phyloP scores from a whole-genome alignment of 495 filamentous ascomycete genomes.

The Aspergillus egyptiacus region DNA sequence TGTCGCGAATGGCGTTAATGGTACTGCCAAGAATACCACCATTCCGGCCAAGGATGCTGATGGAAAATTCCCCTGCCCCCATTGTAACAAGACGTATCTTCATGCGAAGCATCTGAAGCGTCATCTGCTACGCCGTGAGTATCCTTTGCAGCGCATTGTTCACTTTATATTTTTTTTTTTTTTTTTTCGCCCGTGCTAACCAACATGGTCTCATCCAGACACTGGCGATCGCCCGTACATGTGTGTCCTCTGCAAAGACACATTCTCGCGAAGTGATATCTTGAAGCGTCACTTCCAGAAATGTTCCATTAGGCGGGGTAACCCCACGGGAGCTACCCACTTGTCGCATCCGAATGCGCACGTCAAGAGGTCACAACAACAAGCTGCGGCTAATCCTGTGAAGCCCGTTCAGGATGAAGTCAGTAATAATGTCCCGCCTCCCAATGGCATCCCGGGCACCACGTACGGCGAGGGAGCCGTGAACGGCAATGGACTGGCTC shows the following conservation, averaged over 20 bases:
- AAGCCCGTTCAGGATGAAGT: slow-evolving; percentile 46
- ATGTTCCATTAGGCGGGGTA: slow-evolving; percentile 89
- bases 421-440: slow-evolving; percentile 38
- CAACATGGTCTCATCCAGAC: slow-evolving; percentile 47
- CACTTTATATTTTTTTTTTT: slow-evolving; percentile 4
- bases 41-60: slow-evolving; percentile 91
- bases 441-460: slow-evolving; percentile 42
- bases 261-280: slow-evolving; percentile 97
- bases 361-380: slow-evolving; percentile 58
- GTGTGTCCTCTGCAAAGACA: slow-evolving; percentile 94
- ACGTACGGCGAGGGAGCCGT: slow-evolving; percentile 41
- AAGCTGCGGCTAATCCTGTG: slow-evolving; percentile 53
- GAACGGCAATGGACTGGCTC: slow-evolving; percentile 41
- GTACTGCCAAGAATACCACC: slow-evolving; percentile 63
- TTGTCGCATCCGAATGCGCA: slow-evolving; percentile 85
- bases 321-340: slow-evolving; percentile 88
- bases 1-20: slow-evolving; percentile 51
- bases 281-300: slow-evolving; percentile 98
- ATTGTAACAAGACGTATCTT: slow-evolving; percentile 96
- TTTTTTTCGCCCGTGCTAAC: neutral
- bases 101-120: slow-evolving; percentile 97
- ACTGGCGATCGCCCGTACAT: slow-evolving; percentile 95
- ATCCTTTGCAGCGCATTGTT: slow-evolving; percentile 5
- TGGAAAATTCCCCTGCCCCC: slow-evolving; percentile 93
- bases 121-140: slow-evolving; percentile 91